Conservation (phyloP, 2,329 filamentous ascomycete species). For the Dothistroma pini region DNA sequence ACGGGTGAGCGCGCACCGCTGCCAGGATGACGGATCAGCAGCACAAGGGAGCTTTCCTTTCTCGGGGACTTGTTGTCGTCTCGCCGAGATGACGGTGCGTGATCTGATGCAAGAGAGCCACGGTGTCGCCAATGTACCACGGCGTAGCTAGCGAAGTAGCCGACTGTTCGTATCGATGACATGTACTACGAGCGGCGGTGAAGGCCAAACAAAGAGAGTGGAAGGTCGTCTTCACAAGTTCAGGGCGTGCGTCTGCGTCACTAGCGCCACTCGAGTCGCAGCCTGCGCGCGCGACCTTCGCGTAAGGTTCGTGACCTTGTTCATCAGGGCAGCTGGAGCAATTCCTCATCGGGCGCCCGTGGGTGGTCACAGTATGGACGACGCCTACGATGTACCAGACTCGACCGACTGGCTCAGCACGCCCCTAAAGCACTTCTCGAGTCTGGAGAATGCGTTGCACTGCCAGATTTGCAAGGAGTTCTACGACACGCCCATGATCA, state of each 20-base stretch:
- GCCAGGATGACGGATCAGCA: background rate
- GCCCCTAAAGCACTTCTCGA: slow-evolving; percentile 60
- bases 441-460: slow-evolving; percentile 79
- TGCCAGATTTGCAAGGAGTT: slow-evolving; percentile 99
- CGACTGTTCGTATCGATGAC: background rate
- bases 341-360: background rate
- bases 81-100: background rate
- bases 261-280: background rate
- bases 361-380: slow-evolving; percentile 14
- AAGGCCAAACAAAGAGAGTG: background rate
- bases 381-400: slow-evolving; percentile 55
- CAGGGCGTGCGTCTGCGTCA: too few relatives aligned
- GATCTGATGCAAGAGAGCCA: background rate
- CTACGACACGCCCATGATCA: slow-evolving; percentile 90
- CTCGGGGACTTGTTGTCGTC: background rate
- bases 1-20: background rate
- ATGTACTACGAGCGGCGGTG: background rate
- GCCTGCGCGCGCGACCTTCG: background rate
- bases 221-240: too few relatives aligned
- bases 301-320: background rate
- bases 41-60: background rate
- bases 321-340: too few relatives aligned
- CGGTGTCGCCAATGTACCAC: background rate
- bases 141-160: background rate
- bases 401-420: slow-evolving; percentile 83